phyloP scores from a whole-genome alignment of 345 rosid species.

The Boechera retrofracta region DNA sequence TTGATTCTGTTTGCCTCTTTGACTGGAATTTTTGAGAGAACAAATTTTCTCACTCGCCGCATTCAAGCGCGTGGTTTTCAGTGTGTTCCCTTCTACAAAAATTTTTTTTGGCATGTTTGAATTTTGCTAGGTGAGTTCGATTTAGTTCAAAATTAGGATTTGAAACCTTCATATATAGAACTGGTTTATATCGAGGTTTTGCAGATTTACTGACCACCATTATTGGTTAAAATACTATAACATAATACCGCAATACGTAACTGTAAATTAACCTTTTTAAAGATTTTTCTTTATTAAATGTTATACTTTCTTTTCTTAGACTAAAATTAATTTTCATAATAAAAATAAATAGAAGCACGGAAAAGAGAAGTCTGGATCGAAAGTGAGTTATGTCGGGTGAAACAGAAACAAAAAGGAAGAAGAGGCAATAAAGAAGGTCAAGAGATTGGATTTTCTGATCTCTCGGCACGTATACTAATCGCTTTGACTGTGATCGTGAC shows the following conservation, averaged over 20 bases:
- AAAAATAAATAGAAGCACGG: constrained; percentile 3
- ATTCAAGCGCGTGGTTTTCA: constrained; percentile 13
- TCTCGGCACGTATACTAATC: constrained; percentile 27
- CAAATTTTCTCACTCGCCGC: background rate
- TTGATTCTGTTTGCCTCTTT: constrained; percentile 31
- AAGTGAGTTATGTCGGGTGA: constrained; percentile 37
- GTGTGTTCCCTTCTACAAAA: background rate
- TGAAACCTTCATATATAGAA: constrained; percentile 2
- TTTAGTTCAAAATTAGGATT: background rate
- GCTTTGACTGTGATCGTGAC: constrained; percentile 42
- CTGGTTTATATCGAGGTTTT: background rate
- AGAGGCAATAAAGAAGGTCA: constrained; percentile 38
- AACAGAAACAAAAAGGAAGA: constrained; percentile 40
- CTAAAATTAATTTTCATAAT: background rate
- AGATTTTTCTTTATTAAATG: background rate
- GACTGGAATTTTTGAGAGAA: constrained; percentile 1
- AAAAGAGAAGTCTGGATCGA: constrained; percentile 19
- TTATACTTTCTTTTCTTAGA: background rate
- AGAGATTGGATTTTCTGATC: constrained; percentile 41
- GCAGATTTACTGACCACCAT: too few species aligned
- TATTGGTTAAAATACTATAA: too few species aligned
- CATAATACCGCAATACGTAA: too few species aligned
- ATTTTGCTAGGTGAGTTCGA: background rate
- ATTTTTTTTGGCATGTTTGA: background rate
- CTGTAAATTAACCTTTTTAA: background rate